Base-by-base conservation (phyloP, 768 basidiomycete genomes). In the Imleria badia region DNA sequence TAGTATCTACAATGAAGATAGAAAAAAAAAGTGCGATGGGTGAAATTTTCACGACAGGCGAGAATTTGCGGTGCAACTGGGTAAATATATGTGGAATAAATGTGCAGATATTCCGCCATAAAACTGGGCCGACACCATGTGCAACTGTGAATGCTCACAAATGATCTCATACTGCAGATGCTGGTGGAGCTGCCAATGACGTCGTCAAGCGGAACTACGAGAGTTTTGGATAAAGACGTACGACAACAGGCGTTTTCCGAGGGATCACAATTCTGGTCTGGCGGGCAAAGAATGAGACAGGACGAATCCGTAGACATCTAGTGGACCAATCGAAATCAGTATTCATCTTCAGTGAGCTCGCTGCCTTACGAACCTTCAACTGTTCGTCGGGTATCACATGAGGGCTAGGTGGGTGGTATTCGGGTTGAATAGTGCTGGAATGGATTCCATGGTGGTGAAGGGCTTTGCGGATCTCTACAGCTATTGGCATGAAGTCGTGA, bases 391-490 rank as follows among this genome's bases (percentile, higher is more conserved):
- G 75, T 54, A 67, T 62, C 19, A 55, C 29, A 43, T 47, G 72
- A 62, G 41, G 71, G 60, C 35, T 45, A 65, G 72, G 41, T 72
- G 76, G 60, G 48, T 76, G 73, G 59, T 91, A 92, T 66, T 97
- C 94, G 7, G 94, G 94, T 64, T 97, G 94, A 56, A 97, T 95
- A 3, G 94, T 97, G 60, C 89, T 87, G 6, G 90, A 92, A 73
- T 98, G 97, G 54, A 99, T 94, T 26, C 95, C 95, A 62, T 91
- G 89, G 43, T 88, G 76, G 68, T 98, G 97, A 52, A 98, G 79
- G 1, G 81, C 83, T 69, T 85, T 82, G 52, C 94, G 81, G 59
- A 99, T 96, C 40, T 87, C 83, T 36, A 81, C 82, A 15, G 92
- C 91, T 46, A 95, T 82, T 2, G 81, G 84, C 91, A 98, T 98